Evolutionary conservation across 257 asterid genomes (phyloP).

Genomic region (Nicotiana obtusifolia): DNA sequence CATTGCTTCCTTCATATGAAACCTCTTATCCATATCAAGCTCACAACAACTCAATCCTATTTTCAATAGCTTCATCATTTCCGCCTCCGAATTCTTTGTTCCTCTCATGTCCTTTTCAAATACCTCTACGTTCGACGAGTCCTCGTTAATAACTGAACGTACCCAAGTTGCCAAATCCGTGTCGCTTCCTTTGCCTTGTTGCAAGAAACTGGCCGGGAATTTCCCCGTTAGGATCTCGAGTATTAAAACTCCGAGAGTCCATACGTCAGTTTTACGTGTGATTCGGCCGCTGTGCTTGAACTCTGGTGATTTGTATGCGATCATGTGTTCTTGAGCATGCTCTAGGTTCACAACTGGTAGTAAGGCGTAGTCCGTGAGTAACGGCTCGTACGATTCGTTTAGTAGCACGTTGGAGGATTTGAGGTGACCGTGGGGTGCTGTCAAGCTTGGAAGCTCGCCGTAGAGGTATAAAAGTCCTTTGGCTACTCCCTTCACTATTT

Average conservation of each 20-base stretch:
- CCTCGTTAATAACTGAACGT: constrained; percentile 23
- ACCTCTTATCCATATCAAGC: constrained; percentile 49
- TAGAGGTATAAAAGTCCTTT: constrained; percentile 61
- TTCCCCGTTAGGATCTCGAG: constrained; percentile 68
- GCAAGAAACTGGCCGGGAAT: constrained; percentile 59
- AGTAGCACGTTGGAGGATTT: constrained; percentile 92
- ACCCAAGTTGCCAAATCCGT: constrained; percentile 54
- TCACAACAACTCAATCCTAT: constrained; percentile 64
- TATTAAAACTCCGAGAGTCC: constrained; percentile 78
- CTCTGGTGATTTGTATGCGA: constrained; percentile 80
- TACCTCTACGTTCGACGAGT: constrained; percentile 29
- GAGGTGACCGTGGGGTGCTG: constrained; percentile 84
- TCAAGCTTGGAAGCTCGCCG: constrained; percentile 71
- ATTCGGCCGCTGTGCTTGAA: constrained; percentile 51
- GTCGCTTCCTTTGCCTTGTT: constrained; percentile 45
- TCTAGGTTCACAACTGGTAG: constrained; percentile 71
- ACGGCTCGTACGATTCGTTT: constrained; percentile 36
- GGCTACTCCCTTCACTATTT: constrained; percentile 68
- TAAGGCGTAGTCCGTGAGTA: constrained; percentile 69
- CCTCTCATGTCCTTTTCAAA: constrained; percentile 59
- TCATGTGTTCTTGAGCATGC: constrained; percentile 70
- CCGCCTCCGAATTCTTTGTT: constrained; percentile 31
- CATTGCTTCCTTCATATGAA: constrained; percentile 51
- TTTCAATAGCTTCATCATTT: constrained; percentile 55
- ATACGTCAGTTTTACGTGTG: constrained; percentile 70